Percentiles rank a stretch among this genome's conserved stretches.
phyloP scores from a whole-genome alignment of 2,329 filamentous ascomycete genomes.

The Cryphonectria carpinicola region DNA sequence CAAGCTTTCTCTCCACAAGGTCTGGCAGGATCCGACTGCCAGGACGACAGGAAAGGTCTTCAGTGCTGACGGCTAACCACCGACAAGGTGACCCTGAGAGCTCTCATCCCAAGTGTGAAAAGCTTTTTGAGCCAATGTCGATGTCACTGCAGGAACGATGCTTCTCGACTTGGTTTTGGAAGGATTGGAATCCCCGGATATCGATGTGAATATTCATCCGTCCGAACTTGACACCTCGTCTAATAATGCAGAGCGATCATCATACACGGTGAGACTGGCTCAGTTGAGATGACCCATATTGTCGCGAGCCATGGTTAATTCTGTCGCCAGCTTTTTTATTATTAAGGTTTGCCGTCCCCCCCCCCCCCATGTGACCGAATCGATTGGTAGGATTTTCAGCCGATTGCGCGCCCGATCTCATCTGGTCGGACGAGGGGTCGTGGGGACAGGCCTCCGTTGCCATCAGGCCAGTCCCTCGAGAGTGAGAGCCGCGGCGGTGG shows the following conservation, averaged over 20 bases:
- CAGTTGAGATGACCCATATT: background rate
- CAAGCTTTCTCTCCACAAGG: background rate
- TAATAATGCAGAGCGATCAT: background rate
- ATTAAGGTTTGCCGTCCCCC: too few species aligned
- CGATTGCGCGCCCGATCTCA: conserved; percentile 59
- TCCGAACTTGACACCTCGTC: background rate
- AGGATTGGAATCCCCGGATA: background rate
- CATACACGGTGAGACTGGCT: background rate
- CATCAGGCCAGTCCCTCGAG: conserved; percentile 50
- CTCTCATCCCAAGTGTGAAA: background rate
- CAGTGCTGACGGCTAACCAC: background rate
- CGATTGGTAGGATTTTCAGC: conserved; percentile 38
- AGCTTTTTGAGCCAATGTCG: background rate
- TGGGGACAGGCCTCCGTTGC: conserved; percentile 49
- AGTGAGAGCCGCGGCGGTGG: conserved; percentile 50
- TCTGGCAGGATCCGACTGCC: background rate
- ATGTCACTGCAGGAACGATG: background rate
- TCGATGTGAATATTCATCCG: background rate
- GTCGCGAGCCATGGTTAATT: background rate
- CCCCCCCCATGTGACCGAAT: too few species aligned
- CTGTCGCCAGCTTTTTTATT: background rate
- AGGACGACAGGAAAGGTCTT: background rate
- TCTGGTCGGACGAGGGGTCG: conserved; percentile 50
- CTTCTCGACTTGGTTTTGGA: background rate
- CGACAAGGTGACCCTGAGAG: background rate